Conservation (phyloP, 2,329 filamentous ascomycete species). For the Monascus ruber region DNA sequence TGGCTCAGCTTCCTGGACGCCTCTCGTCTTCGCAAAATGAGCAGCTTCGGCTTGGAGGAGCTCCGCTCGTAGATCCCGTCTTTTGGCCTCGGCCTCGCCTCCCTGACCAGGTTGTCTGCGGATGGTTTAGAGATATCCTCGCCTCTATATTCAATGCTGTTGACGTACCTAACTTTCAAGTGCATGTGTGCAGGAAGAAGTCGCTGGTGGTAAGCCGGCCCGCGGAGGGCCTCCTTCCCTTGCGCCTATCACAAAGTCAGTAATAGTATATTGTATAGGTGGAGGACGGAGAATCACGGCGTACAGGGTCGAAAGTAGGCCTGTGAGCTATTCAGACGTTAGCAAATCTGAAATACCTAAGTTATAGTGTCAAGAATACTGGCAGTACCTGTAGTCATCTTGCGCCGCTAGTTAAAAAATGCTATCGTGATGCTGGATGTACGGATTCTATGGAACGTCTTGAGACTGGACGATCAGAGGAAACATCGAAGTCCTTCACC, state of each 20-base stretch:
- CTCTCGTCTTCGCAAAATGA: slow-evolving; percentile 76
- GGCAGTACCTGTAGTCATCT: slow-evolving; percentile 32
- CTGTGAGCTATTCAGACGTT: slow-evolving; percentile 50
- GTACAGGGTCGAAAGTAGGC: slow-evolving; percentile 90
- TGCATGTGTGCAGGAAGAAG: slow-evolving; percentile 87
- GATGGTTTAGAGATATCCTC: slow-evolving; percentile 7
- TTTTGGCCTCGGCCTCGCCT: slow-evolving; percentile 57
- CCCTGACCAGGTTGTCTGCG: slow-evolving; percentile 74
- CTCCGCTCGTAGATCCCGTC: slow-evolving; percentile 78
- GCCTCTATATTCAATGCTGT: background rate
- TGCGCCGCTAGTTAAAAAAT: slow-evolving; percentile 5
- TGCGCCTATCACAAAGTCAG: slow-evolving; percentile 48
- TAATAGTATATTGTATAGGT: background rate
- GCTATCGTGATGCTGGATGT: background rate
- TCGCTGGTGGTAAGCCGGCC: slow-evolving; percentile 90
- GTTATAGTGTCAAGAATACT: background rate
- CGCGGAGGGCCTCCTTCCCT: slow-evolving; percentile 88
- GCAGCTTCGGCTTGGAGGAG: slow-evolving; percentile 78
- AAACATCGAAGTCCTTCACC: slow-evolving; percentile 2
- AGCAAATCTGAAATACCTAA: slow-evolving; percentile 3
- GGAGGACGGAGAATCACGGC: slow-evolving; percentile 10
- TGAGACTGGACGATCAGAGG: background rate
- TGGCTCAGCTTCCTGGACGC: slow-evolving; percentile 42
- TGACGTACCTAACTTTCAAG: slow-evolving; percentile 65
- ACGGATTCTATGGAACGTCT: background rate